Evolutionary conservation across 2,329 filamentous ascomycete species (phyloP).

Genomic region (Lasiodiplodia sp.): DNA sequence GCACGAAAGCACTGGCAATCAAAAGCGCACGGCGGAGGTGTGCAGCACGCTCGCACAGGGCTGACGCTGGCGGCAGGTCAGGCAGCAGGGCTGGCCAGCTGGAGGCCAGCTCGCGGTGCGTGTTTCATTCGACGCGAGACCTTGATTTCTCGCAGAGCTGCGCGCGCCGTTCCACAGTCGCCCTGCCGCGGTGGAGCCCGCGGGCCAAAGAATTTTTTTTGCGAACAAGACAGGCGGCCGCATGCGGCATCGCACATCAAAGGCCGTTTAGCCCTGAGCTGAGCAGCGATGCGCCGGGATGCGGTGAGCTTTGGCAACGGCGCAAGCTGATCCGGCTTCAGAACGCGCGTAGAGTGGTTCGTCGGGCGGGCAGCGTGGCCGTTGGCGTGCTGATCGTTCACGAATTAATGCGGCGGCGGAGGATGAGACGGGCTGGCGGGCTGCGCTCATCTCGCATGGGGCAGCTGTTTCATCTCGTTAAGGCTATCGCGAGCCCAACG

Average conservation of each 20-base stretch:
- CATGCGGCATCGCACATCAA: conserved; percentile 11
- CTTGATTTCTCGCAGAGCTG: conserved; percentile 20
- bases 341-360: conserved; percentile 21
- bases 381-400: conserved; percentile 3
- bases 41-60: conserved; percentile 23
- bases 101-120: conserved; percentile 14
- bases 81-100: conserved; percentile 24
- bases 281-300: conserved; percentile 15
- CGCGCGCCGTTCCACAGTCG: conserved; percentile 14
- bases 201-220: conserved; percentile 14
- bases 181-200: conserved; percentile 12
- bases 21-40: neutral
- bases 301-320: conserved; percentile 16
- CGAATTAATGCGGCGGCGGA: conserved; percentile 13
- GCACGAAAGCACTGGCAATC: conserved; percentile 17
- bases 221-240: conserved; percentile 1
- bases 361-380: neutral
- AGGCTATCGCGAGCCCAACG: conserved; percentile 21
- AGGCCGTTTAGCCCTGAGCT: conserved; percentile 5
- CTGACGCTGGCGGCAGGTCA: conserved; percentile 14
- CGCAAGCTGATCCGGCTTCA: conserved; percentile 1
- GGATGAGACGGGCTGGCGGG: conserved; percentile 13
- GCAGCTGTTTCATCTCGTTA: conserved; percentile 29
- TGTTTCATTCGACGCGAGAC: conserved; percentile 22
- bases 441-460: conserved; percentile 29